These are phyloP conservation scores for Boletus subparvulus DNA, from an alignment of 768 basidiomycete species.

Conservation along the genomic window DNA sequence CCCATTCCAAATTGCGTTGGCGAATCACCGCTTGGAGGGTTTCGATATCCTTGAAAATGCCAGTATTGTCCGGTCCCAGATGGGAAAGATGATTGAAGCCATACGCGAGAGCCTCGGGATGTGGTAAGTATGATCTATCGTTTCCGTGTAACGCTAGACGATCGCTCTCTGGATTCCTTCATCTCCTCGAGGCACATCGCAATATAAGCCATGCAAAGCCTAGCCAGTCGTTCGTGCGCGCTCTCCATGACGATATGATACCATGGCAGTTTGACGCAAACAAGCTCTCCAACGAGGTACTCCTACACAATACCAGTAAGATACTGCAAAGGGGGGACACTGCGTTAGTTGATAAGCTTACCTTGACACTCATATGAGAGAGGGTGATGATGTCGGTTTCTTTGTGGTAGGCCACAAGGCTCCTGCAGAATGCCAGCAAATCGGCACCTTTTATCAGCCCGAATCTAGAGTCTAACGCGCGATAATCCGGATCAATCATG, in stretches of 20 bases:
- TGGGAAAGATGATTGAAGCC: neutral
- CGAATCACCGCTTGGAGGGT: neutral
- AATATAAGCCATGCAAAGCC: conserved; percentile 9
- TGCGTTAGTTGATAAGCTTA: neutral
- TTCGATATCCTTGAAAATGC: neutral
- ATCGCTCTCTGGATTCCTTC: neutral
- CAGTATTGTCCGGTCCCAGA: neutral
- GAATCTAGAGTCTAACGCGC: neutral
- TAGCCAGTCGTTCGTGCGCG: conserved; percentile 2
- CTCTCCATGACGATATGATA: conserved; percentile 5
- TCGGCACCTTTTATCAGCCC: neutral
- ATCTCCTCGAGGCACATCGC: conserved; percentile 3
- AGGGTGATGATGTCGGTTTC: conserved; percentile 4
- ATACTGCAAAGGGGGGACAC: neutral
- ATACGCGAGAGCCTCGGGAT: neutral
- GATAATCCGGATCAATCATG: neutral
- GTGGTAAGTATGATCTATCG: neutral
- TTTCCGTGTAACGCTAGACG: neutral
- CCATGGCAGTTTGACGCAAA: neutral
- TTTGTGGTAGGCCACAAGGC: conserved; percentile 6
- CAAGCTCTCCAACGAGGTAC: conserved; percentile 3
- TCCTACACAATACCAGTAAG: neutral
- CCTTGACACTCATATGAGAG: conserved; percentile 15
- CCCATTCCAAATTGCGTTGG: neutral
- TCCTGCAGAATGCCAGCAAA: neutral